Evolutionary conservation across 306 rosid genomes (phyloP).

Genomic region (Hippophae rhamnoides): DNA sequence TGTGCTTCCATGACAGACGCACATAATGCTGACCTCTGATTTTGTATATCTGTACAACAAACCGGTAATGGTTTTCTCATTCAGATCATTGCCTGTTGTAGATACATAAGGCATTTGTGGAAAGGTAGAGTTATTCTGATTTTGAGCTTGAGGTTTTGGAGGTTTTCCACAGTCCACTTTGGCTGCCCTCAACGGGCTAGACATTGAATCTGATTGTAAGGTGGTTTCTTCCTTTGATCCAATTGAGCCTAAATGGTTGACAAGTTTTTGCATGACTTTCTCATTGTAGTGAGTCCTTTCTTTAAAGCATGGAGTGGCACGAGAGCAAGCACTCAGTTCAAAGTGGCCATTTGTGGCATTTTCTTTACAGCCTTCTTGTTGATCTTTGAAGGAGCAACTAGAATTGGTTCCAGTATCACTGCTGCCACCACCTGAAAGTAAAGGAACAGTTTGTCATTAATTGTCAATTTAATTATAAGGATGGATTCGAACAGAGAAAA

Average conservation of each 20-base stretch:
- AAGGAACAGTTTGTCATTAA: background rate
- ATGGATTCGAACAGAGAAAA: background rate
- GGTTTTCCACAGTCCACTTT: conserved; percentile 24
- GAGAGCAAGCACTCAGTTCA: conserved; percentile 32
- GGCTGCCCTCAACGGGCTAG: conserved; percentile 9
- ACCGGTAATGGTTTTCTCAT: conserved; percentile 55
- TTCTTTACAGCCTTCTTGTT: conserved; percentile 13
- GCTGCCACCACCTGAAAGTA: conserved; percentile 43
- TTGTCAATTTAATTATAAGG: background rate
- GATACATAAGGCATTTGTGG: conserved; percentile 67
- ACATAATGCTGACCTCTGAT: conserved; percentile 62
- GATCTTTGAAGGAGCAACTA: conserved; percentile 26
- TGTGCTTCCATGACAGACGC: conserved; percentile 83
- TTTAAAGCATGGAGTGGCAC: background rate
- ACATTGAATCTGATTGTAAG: background rate
- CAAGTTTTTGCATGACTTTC: background rate
- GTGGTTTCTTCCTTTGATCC: conserved; percentile 11
- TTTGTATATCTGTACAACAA: conserved; percentile 49
- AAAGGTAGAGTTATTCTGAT: conserved; percentile 3
- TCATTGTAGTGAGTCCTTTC: background rate
- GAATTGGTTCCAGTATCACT: conserved; percentile 42
- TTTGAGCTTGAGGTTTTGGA: conserved; percentile 25
- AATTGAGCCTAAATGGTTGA: background rate
- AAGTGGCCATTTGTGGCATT: conserved; percentile 15
- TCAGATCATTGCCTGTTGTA: conserved; percentile 53